phyloP scores from a whole-genome alignment of 805 yeast genomes.

The Sugiyamaella boreocaroliniensis region DNA sequence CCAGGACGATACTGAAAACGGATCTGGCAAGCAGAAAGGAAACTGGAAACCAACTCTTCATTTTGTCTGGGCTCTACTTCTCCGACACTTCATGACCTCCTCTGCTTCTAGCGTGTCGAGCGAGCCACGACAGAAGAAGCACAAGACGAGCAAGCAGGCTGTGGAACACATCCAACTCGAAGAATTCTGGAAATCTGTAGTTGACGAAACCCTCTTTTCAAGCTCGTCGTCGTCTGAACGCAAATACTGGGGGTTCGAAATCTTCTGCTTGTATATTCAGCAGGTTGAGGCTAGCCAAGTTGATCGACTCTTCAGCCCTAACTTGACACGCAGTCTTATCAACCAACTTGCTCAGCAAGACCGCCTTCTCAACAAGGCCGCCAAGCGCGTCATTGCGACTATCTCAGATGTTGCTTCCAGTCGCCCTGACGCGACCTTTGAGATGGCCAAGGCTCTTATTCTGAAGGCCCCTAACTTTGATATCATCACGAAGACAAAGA shows the following conservation, averaged over 20 bases:
- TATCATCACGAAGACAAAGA: conserved; percentile 63
- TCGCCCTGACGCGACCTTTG: conserved; percentile 34
- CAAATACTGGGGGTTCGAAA: conserved; percentile 78
- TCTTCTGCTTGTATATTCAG: conserved; percentile 48
- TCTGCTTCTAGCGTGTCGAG: not conserved
- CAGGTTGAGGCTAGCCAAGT: conserved; percentile 22
- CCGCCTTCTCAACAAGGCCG: conserved; percentile 60
- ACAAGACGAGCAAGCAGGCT: conserved; percentile 27
- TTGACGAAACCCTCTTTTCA: conserved; percentile 76
- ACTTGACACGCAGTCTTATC: conserved; percentile 63
- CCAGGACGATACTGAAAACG: conserved; percentile 21
- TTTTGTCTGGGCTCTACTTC: conserved; percentile 59
- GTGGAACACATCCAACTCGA: conserved; percentile 34
- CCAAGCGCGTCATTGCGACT: conserved; percentile 43
- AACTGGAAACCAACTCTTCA: conserved; percentile 72
- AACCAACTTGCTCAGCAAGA: conserved; percentile 66
- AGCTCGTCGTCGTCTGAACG: conserved; percentile 76
- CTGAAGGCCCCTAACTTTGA: conserved; percentile 56
- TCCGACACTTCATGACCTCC: not conserved
- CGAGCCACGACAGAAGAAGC: conserved; percentile 1
- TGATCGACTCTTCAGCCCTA: conserved; percentile 30
- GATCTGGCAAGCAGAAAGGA: conserved; percentile 46
- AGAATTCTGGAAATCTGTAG: conserved; percentile 73
- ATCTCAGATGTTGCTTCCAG: conserved; percentile 37
- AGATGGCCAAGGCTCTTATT: conserved; percentile 31